These are phyloP conservation scores for Sporothrix brunneoviolacea DNA, from an alignment of 2,329 filamentous ascomycete species.

Conservation along the genomic window DNA sequence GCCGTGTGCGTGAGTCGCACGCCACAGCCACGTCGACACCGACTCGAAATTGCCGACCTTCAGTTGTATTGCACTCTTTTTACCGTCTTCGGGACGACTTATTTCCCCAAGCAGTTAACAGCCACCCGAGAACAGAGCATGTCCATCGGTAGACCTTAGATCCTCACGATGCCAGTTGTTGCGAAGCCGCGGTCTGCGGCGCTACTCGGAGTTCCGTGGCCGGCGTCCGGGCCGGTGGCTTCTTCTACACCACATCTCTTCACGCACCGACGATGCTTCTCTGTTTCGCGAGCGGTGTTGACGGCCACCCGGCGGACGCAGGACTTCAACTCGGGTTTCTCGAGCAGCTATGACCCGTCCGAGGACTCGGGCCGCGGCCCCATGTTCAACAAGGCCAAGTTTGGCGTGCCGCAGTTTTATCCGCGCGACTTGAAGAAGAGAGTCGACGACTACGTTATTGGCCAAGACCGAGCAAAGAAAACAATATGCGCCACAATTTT, in stretches of 20 bases:
- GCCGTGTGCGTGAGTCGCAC: not conserved
- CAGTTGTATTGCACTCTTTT: too few species aligned
- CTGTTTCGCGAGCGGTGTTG: slow-evolving; percentile 24
- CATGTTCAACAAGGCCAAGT: slow-evolving; percentile 51
- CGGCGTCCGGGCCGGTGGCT: not conserved
- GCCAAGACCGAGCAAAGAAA: slow-evolving; percentile 91
- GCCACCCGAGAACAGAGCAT: slow-evolving; percentile 8
- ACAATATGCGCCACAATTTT: slow-evolving; percentile 89
- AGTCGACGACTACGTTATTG: slow-evolving; percentile 92
- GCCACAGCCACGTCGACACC: not conserved
- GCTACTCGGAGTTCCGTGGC: slow-evolving; percentile 6
- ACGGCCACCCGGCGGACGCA: slow-evolving; percentile 34
- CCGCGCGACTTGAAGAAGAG: slow-evolving; percentile 73
- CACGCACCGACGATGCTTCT: slow-evolving; percentile 21
- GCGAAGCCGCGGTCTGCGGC: slow-evolving; percentile 13
- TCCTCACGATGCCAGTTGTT: slow-evolving; percentile 15
- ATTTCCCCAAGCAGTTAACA: too few species aligned
- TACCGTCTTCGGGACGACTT: too few species aligned
- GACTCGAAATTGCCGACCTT: not conserved
- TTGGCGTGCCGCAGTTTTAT: slow-evolving; percentile 58
- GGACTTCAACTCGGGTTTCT: slow-evolving; percentile 52
- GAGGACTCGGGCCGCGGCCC: slow-evolving; percentile 49
- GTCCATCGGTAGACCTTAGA: not conserved
- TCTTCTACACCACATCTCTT: not conserved
- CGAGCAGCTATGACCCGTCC: slow-evolving; percentile 51